Conservation (phyloP, 306 rosid species). For the Myrica gale region DNA sequence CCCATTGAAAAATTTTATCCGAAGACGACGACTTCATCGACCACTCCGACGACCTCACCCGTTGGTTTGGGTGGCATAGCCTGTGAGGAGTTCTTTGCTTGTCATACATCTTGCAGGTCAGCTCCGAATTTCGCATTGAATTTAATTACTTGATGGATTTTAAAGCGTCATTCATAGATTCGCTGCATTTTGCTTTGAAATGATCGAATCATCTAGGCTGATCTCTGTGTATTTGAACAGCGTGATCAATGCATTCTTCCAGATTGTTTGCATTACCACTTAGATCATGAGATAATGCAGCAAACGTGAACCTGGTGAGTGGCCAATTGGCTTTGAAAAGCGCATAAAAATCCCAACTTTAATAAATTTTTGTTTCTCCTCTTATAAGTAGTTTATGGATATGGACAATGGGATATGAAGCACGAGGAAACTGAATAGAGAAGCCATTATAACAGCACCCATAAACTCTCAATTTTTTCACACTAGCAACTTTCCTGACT, state of each 20-base stretch:
- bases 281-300: neutral
- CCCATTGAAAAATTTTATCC: too few relatives aligned
- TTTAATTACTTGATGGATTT: neutral
- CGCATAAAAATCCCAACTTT: neutral
- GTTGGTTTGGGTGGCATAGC: too few relatives aligned
- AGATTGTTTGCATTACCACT: neutral
- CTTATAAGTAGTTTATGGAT: too few relatives aligned
- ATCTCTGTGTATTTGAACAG: neutral
- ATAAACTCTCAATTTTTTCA: too few relatives aligned
- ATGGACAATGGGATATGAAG: too few relatives aligned
- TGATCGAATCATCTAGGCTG: neutral
- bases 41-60: conserved; percentile 53
- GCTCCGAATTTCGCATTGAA: neutral
- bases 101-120: conserved; percentile 79
- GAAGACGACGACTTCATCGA: conserved; percentile 54
- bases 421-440: too few relatives aligned
- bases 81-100: conserved; percentile 52
- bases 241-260: neutral
- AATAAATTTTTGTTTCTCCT: too few relatives aligned
- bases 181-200: too few relatives aligned
- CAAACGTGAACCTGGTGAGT: neutral
- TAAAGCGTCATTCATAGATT: too few relatives aligned
- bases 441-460: too few relatives aligned
- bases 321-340: neutral
- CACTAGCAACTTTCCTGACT: too few relatives aligned